phyloP scores from a whole-genome alignment of 2,329 filamentous ascomycete species.

The Aspergillus alliaceus region DNA sequence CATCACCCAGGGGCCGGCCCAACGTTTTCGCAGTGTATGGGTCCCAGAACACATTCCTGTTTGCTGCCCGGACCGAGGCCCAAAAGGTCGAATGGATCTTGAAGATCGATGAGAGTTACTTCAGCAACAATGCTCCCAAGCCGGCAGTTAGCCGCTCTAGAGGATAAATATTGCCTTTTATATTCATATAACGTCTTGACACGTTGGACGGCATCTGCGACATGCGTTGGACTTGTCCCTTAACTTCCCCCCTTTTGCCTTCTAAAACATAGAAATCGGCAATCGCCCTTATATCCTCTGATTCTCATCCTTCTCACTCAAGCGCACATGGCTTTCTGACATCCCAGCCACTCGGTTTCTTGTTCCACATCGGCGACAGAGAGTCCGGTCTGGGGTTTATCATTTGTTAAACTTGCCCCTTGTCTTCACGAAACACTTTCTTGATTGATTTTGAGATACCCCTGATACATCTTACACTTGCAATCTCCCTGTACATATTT shows the following conservation, averaged over 20 bases:
- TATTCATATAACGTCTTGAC: slow-evolving; percentile 14
- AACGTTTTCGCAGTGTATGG: slow-evolving; percentile 94
- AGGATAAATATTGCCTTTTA: slow-evolving; percentile 12
- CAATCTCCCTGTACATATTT: slow-evolving; percentile 35
- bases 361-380: slow-evolving; percentile 12
- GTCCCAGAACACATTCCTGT: slow-evolving; percentile 91
- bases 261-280: background rate
- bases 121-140: slow-evolving; percentile 39
- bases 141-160: slow-evolving; percentile 24
- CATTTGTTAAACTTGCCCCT: slow-evolving; percentile 16
- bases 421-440: slow-evolving; percentile 21
- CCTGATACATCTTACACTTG: slow-evolving; percentile 35
- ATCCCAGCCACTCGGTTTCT: background rate
- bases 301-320: background rate
- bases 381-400: slow-evolving; percentile 21
- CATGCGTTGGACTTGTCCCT: slow-evolving; percentile 5
- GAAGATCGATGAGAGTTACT: slow-evolving; percentile 82
- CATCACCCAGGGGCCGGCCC: slow-evolving; percentile 50
- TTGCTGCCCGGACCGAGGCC: slow-evolving; percentile 81
- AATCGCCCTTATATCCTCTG: background rate
- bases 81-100: slow-evolving; percentile 98
- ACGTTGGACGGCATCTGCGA: slow-evolving; percentile 5
- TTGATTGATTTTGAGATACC: slow-evolving; percentile 39
- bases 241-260: background rate
- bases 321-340: background rate